These are phyloP conservation scores for Allium fistulosum DNA, from an alignment of 106 monocot species.

Conservation along the genomic window DNA sequence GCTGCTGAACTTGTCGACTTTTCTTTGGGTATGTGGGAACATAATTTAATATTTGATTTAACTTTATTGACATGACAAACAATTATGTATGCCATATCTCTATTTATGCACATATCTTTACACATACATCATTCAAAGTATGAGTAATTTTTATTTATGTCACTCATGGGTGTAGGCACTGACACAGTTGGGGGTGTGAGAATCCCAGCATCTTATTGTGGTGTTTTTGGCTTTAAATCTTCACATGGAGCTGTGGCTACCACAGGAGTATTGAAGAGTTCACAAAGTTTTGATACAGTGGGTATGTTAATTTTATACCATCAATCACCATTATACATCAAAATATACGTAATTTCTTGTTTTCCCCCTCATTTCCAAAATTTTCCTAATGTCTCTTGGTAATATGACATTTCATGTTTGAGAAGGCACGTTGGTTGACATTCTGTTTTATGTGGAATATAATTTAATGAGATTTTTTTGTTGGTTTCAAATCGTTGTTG, in stretches of 20 bases:
- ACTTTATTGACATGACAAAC: background rate
- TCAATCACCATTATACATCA: too few species aligned
- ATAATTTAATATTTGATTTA: background rate
- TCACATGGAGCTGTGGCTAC: slow-evolving; percentile 76
- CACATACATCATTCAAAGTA: background rate
- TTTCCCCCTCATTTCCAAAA: too few species aligned
- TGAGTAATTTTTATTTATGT: background rate
- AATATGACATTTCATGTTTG: too few species aligned
- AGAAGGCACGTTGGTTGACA: too few species aligned
- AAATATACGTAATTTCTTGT: too few species aligned
- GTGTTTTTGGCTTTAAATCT: slow-evolving; percentile 68
- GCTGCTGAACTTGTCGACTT: slow-evolving; percentile 83
- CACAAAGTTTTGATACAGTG: slow-evolving; percentile 75
- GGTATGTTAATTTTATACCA: slow-evolving; percentile 32
- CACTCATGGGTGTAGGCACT: slow-evolving; percentile 38
- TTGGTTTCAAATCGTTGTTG: too few species aligned
- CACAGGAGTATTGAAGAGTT: slow-evolving; percentile 60
- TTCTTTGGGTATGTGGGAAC: slow-evolving; percentile 51
- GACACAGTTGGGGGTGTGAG: slow-evolving; percentile 87
- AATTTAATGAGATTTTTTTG: too few species aligned
- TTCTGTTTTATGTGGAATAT: too few species aligned
- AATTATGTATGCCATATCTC: background rate
- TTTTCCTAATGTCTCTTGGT: too few species aligned
- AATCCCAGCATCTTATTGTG: slow-evolving; percentile 92
- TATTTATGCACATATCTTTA: background rate